Percentiles rank a stretch among this genome's conserved stretches.
Conservation (phyloP, 2,329 filamentous ascomycete genomes). For the Aplosporella prunicola region DNA sequence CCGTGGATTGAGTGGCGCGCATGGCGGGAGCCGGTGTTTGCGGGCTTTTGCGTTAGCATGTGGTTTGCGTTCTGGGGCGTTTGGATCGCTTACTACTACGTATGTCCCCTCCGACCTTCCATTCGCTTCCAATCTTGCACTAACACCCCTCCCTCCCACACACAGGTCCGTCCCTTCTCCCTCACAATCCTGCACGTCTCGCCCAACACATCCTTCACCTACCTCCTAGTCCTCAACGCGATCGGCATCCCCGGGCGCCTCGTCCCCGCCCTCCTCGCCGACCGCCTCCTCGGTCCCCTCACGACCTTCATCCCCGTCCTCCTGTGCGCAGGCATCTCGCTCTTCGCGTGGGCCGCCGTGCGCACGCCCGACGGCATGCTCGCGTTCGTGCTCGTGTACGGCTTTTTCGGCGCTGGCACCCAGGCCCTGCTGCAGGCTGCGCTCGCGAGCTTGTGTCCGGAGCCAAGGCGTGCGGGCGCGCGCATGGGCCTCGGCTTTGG, state of each 20-base stretch:
- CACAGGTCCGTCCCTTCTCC: slow-evolving; percentile 8
- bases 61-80: slow-evolving; percentile 39
- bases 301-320: slow-evolving; percentile 32
- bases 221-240: slow-evolving; percentile 38
- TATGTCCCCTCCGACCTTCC: slow-evolving; percentile 22
- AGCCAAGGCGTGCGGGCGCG: slow-evolving; percentile 34
- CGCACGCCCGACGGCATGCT: slow-evolving; percentile 29
- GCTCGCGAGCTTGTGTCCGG: slow-evolving; percentile 33
- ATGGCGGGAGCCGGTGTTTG: slow-evolving; percentile 46
- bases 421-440: slow-evolving; percentile 37
- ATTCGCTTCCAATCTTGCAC: too few species aligned
- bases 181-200: slow-evolving; percentile 31
- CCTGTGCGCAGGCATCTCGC: slow-evolving; percentile 30
- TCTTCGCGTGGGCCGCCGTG: slow-evolving; percentile 38
- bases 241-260: slow-evolving; percentile 35
- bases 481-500: slow-evolving; percentile 36
- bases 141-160: background rate
- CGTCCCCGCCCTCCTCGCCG: slow-evolving; percentile 37
- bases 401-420: slow-evolving; percentile 39
- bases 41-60: slow-evolving; percentile 35
- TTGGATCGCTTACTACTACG: slow-evolving; percentile 51
- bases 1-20: slow-evolving; percentile 46
- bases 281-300: slow-evolving; percentile 31
- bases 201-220: slow-evolving; percentile 37
- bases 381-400: slow-evolving; percentile 37